Conservation (phyloP, 768 basidiomycete species). For the Trametes villosa region DNA sequence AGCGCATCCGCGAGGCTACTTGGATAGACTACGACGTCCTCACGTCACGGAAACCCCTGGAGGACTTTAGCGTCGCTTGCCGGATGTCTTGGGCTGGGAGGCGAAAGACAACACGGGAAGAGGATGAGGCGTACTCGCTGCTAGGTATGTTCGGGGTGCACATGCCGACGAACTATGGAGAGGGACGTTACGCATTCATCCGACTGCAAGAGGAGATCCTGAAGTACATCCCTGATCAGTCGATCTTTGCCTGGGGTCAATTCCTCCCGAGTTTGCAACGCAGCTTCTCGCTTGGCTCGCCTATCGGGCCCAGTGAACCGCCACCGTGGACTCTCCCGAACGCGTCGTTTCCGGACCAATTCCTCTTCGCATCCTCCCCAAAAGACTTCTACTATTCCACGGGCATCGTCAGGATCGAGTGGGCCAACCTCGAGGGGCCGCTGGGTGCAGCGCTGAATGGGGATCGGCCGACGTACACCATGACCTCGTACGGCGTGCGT, state of each 20-base stretch:
- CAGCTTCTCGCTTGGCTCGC: conserved; percentile 4
- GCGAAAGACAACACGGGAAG: conserved; percentile 10
- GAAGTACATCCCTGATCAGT: conserved; percentile 16
- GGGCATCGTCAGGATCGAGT: background rate
- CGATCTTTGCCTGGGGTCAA: conserved; percentile 18
- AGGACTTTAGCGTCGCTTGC: conserved; percentile 9
- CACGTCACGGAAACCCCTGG: background rate
- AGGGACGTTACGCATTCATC: conserved; percentile 18
- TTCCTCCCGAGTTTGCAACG: background rate
- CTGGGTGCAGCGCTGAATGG: background rate
- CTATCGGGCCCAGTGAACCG: too few species aligned
- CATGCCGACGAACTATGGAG: conserved; percentile 17
- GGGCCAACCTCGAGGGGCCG: background rate
- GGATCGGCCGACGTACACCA: background rate
- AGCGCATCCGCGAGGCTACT: conserved; percentile 3
- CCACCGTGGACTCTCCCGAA: too few species aligned
- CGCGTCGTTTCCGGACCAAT: background rate
- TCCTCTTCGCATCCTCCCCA: conserved; percentile 8
- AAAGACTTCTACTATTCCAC: conserved; percentile 5
- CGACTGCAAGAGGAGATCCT: conserved; percentile 19
- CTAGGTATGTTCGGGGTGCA: conserved; percentile 22
- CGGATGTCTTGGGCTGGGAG: conserved; percentile 21
- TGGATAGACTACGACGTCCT: conserved; percentile 8
- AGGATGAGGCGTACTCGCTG: conserved; percentile 22
- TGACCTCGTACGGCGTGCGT: conserved; percentile 11